Conservation (phyloP, 1,139 yeast genomes). For the Cylindricascospora bacillispora region DNA sequence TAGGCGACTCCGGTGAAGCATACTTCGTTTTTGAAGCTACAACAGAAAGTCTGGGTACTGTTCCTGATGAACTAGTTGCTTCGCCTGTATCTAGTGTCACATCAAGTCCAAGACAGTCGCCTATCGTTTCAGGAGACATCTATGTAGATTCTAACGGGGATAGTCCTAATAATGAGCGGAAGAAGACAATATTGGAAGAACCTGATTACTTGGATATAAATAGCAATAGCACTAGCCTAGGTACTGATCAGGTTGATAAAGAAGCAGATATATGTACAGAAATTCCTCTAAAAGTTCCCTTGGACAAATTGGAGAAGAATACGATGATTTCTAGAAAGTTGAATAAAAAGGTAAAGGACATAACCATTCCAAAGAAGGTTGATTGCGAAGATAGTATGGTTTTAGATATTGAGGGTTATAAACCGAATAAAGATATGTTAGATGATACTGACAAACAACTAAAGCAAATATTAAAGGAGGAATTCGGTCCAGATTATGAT, state of each 20-base stretch:
- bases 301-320: slow-evolving; percentile 11
- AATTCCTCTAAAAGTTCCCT: neutral
- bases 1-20: slow-evolving; percentile 97
- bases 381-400: slow-evolving; percentile 86
- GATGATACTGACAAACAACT: slow-evolving; percentile 60
- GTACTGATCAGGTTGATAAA: too few species aligned
- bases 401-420: slow-evolving; percentile 93
- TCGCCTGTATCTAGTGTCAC: slow-evolving; percentile 86
- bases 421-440: slow-evolving; percentile 66
- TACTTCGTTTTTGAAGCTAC: slow-evolving; percentile 85
- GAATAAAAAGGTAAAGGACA: slow-evolving; percentile 50
- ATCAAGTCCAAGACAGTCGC: slow-evolving; percentile 50
- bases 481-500: slow-evolving; percentile 44
- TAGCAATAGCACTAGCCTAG: neutral
- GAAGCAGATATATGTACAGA: neutral
- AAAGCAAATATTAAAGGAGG: slow-evolving; percentile 59
- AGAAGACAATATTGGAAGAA: slow-evolving; percentile 29
- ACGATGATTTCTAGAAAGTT: slow-evolving; percentile 35
- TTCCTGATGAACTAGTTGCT: slow-evolving; percentile 70
- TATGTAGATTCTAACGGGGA: slow-evolving; percentile 3
- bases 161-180: slow-evolving; percentile 3
- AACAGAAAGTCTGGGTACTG: slow-evolving; percentile 37
- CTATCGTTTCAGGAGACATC: slow-evolving; percentile 12
- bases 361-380: slow-evolving; percentile 77
- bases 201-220: slow-evolving; percentile 42